These are phyloP conservation scores for Hyaloperonospora brassicae DNA, from an alignment of 352 stramenopile genomes.

Conservation along the genomic window DNA sequence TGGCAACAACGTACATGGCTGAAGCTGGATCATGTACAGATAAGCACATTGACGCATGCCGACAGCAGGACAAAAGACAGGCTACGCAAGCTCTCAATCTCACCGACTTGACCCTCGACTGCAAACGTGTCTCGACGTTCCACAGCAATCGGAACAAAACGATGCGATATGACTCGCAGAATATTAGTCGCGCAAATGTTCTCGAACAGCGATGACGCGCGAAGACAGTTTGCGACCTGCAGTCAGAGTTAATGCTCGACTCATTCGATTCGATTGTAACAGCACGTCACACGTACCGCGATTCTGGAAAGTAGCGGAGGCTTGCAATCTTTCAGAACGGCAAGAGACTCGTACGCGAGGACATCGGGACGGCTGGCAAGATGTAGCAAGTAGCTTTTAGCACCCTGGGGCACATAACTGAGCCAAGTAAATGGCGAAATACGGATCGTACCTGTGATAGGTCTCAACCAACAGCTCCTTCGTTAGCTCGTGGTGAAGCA, in stretches of 20 bases:
- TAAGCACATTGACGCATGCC: too few species aligned
- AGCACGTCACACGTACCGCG: constrained; percentile 30
- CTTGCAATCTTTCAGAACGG: constrained; percentile 27
- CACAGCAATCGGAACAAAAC: constrained; percentile 60
- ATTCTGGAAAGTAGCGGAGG: constrained; percentile 64
- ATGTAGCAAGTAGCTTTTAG: not conserved
- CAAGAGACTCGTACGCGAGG: constrained; percentile 46
- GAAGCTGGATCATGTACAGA: constrained; percentile 32
- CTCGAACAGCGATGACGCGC: constrained; percentile 72
- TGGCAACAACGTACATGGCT: constrained; percentile 72
- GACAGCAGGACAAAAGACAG: not conserved
- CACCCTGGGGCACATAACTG: constrained; percentile 1
- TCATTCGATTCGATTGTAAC: not conserved
- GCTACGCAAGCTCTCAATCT: not conserved
- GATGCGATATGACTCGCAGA: constrained; percentile 63
- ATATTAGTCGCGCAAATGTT: constrained; percentile 77
- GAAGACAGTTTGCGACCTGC: constrained; percentile 74
- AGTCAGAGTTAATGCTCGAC: too few species aligned
- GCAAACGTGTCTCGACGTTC: constrained; percentile 50
- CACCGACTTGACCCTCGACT: constrained; percentile 55
- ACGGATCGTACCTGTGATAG: constrained; percentile 36
- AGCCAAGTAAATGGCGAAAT: not conserved
- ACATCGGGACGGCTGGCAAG: constrained; percentile 37
- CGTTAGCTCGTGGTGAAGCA: constrained; percentile 55
- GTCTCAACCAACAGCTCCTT: constrained; percentile 73